phyloP scores from a whole-genome alignment of 1,139 yeast genomes.

The Diutina catenulata region DNA sequence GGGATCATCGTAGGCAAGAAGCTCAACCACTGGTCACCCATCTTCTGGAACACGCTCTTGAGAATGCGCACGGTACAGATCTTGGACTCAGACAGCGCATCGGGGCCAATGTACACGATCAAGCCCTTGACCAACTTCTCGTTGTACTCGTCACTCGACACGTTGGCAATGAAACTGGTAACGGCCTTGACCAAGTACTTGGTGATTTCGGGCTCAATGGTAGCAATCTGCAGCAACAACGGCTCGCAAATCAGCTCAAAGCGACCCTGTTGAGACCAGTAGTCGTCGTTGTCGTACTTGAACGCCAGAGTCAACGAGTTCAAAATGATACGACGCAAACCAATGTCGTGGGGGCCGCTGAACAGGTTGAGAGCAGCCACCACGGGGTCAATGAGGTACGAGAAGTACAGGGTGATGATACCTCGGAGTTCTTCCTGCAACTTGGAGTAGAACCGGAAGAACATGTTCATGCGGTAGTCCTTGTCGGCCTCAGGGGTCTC shows the following conservation, averaged over 20 bases:
- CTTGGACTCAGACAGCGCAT: slow-evolving; percentile 32
- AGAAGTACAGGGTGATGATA: slow-evolving; percentile 78
- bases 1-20: slow-evolving; percentile 93
- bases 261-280: slow-evolving; percentile 83
- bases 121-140: slow-evolving; percentile 28
- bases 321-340: slow-evolving; percentile 59
- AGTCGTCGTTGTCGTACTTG: slow-evolving; percentile 84
- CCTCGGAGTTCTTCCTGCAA: slow-evolving; percentile 76
- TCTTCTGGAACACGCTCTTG: slow-evolving; percentile 74
- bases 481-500: slow-evolving; percentile 16
- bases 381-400: slow-evolving; percentile 72
- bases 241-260: slow-evolving; percentile 59
- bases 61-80: slow-evolving; percentile 76
- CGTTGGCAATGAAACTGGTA: slow-evolving; percentile 60
- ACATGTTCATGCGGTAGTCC: slow-evolving; percentile 42
- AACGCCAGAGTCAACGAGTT: slow-evolving; percentile 69
- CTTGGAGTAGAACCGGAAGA: slow-evolving; percentile 79
- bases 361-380: slow-evolving; percentile 40
- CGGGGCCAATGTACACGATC: slow-evolving; percentile 24
- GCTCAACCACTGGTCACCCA: slow-evolving; percentile 91
- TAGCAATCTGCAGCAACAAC: slow-evolving; percentile 52
- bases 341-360: slow-evolving; percentile 27
- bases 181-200: slow-evolving; percentile 72
- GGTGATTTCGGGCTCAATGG: slow-evolving; percentile 60
- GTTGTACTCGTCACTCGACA: slow-evolving; percentile 79